Evolutionary conservation across 2,329 filamentous ascomycete genomes (phyloP).

Genomic region (Fusarium odoratissimum): DNA sequence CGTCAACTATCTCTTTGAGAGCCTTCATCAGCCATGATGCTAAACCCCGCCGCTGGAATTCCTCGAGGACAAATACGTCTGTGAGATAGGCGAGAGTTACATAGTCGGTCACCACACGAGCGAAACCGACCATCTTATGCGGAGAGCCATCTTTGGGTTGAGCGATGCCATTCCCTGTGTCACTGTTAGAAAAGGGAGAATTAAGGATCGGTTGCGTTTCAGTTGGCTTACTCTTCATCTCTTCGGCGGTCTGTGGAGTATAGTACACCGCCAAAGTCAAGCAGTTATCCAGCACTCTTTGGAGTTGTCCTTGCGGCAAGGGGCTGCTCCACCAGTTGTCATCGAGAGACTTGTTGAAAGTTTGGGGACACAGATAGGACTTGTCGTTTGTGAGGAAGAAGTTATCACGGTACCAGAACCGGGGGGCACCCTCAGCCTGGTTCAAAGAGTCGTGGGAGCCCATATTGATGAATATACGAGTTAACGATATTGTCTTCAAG

Average conservation of each 20-base stretch:
- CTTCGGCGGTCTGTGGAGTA: slow-evolving; percentile 52
- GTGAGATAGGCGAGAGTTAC: slow-evolving; percentile 75
- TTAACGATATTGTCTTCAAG: background rate
- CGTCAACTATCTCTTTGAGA: slow-evolving; percentile 65
- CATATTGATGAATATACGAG: slow-evolving; percentile 37
- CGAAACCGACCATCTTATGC: slow-evolving; percentile 55
- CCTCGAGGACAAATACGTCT: slow-evolving; percentile 73
- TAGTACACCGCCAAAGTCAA: slow-evolving; percentile 70
- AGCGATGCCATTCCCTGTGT: slow-evolving; percentile 48
- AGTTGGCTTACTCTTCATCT: slow-evolving; percentile 52
- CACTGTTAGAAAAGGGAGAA: slow-evolving; percentile 14
- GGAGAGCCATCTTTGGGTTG: slow-evolving; percentile 47
- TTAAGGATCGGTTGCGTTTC: background rate
- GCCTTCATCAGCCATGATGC: slow-evolving; percentile 73
- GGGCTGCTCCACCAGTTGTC: slow-evolving; percentile 71
- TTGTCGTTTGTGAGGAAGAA: slow-evolving; percentile 73
- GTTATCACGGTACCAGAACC: slow-evolving; percentile 63
- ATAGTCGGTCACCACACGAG: slow-evolving; percentile 75
- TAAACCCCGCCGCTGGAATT: slow-evolving; percentile 70
- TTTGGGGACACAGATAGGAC: slow-evolving; percentile 63
- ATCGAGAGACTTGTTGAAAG: slow-evolving; percentile 66
- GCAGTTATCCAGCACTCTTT: slow-evolving; percentile 66
- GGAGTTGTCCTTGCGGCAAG: slow-evolving; percentile 60
- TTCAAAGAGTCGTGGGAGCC: slow-evolving; percentile 42
- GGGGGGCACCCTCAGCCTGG: slow-evolving; percentile 49